A percentile compares a stretch with the other conserved stretches of the same genome.
Evolutionary conservation across 1,284 basidiomycete species (phyloP).

Genomic region (Chalciporus piperatoides): DNA sequence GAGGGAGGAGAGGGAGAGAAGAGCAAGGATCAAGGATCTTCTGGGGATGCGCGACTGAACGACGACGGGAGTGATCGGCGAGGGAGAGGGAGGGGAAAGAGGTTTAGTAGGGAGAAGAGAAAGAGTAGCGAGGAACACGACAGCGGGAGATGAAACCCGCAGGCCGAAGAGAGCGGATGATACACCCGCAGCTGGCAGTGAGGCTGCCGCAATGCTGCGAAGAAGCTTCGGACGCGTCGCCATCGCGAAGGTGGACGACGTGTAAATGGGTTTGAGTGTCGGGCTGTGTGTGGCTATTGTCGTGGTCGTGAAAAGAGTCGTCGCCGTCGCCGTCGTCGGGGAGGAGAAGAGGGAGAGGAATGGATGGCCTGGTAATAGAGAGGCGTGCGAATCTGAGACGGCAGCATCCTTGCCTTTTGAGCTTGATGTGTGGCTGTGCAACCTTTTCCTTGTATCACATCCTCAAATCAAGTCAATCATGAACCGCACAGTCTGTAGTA

Average conservation of each 20-base stretch:
- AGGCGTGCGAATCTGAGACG: conserved; percentile 29
- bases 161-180: conserved; percentile 49
- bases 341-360: conserved; percentile 19
- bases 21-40: conserved; percentile 62
- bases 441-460: not conserved
- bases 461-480: not conserved
- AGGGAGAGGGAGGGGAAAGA: conserved; percentile 45
- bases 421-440: conserved; percentile 29
- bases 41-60: conserved; percentile 68
- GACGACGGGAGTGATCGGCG: conserved; percentile 72
- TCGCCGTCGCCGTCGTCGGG: conserved; percentile 23
- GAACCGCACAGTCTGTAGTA: not conserved
- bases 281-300: not conserved
- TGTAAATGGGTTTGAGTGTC: not conserved
- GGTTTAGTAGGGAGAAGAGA: conserved; percentile 54
- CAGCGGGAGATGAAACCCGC: conserved; percentile 59
- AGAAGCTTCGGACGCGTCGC: conserved; percentile 27
- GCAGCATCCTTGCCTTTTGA: conserved; percentile 31
- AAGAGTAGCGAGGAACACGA: conserved; percentile 56
- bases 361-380: conserved; percentile 21
- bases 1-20: conserved; percentile 71
- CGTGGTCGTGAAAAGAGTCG: conserved; percentile 17
- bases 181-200: conserved; percentile 26
- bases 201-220: conserved; percentile 22
- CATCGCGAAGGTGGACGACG: conserved; percentile 17